phyloP scores from a whole-genome alignment of 2,329 filamentous ascomycete species.

The Truncatella angustata region DNA sequence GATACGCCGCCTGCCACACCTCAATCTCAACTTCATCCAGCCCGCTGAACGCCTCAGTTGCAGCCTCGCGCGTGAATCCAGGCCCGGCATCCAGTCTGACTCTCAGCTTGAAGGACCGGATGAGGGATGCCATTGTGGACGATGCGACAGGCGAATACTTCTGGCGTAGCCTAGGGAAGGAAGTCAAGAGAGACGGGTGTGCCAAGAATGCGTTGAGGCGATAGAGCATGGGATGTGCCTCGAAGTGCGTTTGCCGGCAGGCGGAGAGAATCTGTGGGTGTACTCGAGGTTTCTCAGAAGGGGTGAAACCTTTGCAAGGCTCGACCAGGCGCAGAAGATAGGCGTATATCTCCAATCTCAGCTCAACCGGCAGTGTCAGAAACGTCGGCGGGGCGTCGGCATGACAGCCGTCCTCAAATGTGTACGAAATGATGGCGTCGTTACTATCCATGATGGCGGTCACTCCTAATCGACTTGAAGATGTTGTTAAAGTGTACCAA shows the following conservation, averaged over 20 bases:
- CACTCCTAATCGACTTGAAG: too few species aligned
- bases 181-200: constrained; percentile 37
- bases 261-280: constrained; percentile 38
- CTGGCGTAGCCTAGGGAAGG: constrained; percentile 37
- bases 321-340: constrained; percentile 38
- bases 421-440: not conserved
- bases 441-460: not conserved
- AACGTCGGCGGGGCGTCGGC: constrained; percentile 20
- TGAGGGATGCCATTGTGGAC: constrained; percentile 26
- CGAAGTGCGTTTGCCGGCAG: constrained; percentile 39
- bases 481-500: not conserved
- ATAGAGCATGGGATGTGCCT: constrained; percentile 42
- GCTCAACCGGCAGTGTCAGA: constrained; percentile 42
- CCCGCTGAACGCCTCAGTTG: constrained; percentile 33
- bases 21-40: constrained; percentile 39
- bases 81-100: constrained; percentile 40
- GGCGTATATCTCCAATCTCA: constrained; percentile 45
- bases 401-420: not conserved
- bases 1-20: constrained; percentile 36
- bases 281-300: constrained; percentile 26
- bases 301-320: constrained; percentile 10
- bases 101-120: constrained; percentile 37
- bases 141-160: constrained; percentile 21
- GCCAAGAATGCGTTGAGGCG: constrained; percentile 41
- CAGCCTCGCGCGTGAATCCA: constrained; percentile 28